Evolutionary conservation across 129 eudicot genomes (phyloP).

Genomic region (Centaurea solstitialis): DNA sequence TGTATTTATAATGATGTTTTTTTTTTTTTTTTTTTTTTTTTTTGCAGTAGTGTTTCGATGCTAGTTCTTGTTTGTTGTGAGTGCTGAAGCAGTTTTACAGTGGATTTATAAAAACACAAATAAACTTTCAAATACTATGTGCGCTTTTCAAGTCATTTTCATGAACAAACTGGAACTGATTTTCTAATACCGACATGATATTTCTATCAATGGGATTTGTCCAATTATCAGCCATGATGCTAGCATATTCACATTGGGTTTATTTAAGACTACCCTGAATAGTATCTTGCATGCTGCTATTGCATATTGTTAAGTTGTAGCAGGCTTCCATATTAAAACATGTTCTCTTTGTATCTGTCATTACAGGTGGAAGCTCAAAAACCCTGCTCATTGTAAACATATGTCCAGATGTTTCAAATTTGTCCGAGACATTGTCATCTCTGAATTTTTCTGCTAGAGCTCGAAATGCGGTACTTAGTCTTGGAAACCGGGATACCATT

Average conservation of each 20-base stretch:
- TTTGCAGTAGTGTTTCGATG: no score
- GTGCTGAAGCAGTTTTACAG: no score
- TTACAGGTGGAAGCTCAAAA: slow-evolving; percentile 88
- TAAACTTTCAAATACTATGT: no score
- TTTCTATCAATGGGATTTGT: no score
- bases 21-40: no score
- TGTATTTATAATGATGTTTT: no score
- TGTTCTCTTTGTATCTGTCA: slow-evolving; percentile 2
- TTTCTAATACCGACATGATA: no score
- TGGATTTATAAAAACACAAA: no score
- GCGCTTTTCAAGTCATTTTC: no score
- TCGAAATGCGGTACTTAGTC: slow-evolving; percentile 75
- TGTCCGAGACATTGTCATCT: slow-evolving; percentile 84
- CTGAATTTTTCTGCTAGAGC: slow-evolving; percentile 93
- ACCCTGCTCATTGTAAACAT: slow-evolving; percentile 82
- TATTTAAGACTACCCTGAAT: not conserved
- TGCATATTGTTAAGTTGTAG: not conserved
- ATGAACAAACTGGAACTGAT: no score
- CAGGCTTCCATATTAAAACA: not conserved
- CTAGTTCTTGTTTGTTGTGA: no score
- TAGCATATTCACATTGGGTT: not conserved
- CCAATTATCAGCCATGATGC: no score
- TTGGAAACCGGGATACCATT: slow-evolving; percentile 93
- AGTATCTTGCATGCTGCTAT: not conserved
- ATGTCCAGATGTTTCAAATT: slow-evolving; percentile 66